These are phyloP conservation scores for Candida boleticola DNA, from an alignment of 805 yeast genomes.

Conservation along the genomic window DNA sequence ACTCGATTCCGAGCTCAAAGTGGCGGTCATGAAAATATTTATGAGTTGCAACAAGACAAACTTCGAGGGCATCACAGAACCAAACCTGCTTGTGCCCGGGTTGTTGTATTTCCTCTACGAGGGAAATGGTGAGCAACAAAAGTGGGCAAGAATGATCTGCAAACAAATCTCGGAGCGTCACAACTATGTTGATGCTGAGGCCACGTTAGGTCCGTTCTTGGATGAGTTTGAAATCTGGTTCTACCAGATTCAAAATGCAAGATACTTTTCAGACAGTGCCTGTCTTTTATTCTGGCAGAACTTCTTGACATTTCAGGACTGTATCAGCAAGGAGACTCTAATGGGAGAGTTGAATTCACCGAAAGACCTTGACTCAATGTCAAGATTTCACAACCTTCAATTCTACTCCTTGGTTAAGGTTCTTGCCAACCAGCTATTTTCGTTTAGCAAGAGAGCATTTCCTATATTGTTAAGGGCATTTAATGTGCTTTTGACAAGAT, in stretches of 20 bases:
- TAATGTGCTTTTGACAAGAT: constrained; percentile 38
- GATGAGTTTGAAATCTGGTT: constrained; percentile 58
- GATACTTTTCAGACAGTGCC: constrained; percentile 39
- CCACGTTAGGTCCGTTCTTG: constrained; percentile 26
- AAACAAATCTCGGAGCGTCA: constrained; percentile 16
- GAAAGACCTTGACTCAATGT: constrained; percentile 26
- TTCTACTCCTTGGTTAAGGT: constrained; percentile 38
- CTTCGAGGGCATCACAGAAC: not conserved
- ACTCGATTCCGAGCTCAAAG: constrained; percentile 29
- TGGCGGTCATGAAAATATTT: not conserved
- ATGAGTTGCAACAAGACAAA: not conserved
- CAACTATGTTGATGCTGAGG: not conserved
- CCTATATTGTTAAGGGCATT: constrained; percentile 58
- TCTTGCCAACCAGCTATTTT: constrained; percentile 51
- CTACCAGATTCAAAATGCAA: constrained; percentile 52
- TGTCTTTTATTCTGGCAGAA: constrained; percentile 51
- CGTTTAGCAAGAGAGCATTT: constrained; percentile 47
- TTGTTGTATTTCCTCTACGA: constrained; percentile 52
- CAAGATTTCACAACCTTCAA: constrained; percentile 26
- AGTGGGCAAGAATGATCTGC: constrained; percentile 44
- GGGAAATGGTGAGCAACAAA: constrained; percentile 45
- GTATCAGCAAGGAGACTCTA: constrained; percentile 34
- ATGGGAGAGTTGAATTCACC: constrained; percentile 25
- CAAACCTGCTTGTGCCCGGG: constrained; percentile 41
- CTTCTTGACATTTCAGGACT: constrained; percentile 32